Conservation (phyloP, 768 basidiomycete genomes). For the Cystofilobasidium bisporidii region DNA sequence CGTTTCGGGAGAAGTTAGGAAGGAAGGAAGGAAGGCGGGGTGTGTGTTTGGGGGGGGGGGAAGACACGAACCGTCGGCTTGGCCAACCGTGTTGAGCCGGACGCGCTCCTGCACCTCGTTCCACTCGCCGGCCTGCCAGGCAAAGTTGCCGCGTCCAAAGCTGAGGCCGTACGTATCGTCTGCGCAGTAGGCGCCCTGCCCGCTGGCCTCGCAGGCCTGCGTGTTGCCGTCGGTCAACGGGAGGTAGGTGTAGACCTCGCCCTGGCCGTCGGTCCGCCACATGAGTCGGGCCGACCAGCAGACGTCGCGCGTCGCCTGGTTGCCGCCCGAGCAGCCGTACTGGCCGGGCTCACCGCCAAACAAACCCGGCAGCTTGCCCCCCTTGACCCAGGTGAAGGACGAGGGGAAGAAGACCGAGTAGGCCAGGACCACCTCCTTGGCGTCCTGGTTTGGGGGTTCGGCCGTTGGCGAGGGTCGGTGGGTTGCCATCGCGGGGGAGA, state of each 20-base stretch:
- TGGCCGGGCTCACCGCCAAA: conserved; percentile 43
- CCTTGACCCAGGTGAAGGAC: conserved; percentile 67
- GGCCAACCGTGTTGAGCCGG: conserved; percentile 60
- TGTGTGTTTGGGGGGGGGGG: conserved; percentile 25
- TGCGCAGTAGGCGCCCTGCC: conserved; percentile 52
- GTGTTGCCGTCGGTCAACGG: conserved; percentile 8
- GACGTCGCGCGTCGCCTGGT: conserved; percentile 24
- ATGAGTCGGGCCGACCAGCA: conserved; percentile 76
- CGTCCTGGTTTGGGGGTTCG: too few species aligned
- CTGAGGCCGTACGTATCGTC: conserved; percentile 57
- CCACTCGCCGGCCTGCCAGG: conserved; percentile 54
- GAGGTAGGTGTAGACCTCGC: conserved; percentile 45
- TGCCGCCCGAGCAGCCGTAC: conserved; percentile 25
- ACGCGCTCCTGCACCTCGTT: conserved; percentile 61
- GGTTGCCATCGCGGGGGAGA: too few species aligned
- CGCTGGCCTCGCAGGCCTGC: conserved; percentile 19
- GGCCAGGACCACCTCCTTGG: conserved; percentile 11
- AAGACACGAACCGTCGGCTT: conserved; percentile 51
- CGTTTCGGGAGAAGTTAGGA: too few species aligned
- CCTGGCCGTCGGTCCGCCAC: conserved; percentile 53
- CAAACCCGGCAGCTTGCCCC: conserved; percentile 74
- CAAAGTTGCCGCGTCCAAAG: conserved; percentile 62
- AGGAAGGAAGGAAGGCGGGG: background rate
- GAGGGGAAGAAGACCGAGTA: conserved; percentile 39
- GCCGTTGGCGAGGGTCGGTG: background rate